phyloP scores from a whole-genome alignment of 306 rosid species.

The Trifolium pratense region DNA sequence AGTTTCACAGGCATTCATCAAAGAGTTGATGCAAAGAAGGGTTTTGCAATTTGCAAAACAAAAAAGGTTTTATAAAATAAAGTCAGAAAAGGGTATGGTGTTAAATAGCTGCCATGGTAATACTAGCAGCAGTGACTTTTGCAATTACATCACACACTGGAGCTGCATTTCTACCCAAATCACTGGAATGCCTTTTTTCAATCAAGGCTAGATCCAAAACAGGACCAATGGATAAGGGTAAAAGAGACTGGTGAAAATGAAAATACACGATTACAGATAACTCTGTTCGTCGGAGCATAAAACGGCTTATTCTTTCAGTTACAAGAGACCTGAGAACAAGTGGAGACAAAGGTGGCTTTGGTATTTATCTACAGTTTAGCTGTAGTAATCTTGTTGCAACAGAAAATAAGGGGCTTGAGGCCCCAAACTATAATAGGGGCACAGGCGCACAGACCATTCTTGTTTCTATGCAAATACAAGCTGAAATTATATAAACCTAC shows the following conservation, averaged over 20 bases:
- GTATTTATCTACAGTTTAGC: neutral
- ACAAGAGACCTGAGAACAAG: neutral
- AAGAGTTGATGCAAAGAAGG: conserved; percentile 29
- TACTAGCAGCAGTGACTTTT: neutral
- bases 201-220: conserved; percentile 9
- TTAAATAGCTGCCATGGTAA: conserved; percentile 1
- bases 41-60: conserved; percentile 3
- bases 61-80: neutral
- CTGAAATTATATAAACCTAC: neutral
- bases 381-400: neutral
- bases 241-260: neutral
- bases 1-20: conserved; percentile 21
- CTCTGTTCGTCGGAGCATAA: neutral
- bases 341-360: neutral
- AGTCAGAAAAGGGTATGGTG: neutral
- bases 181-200: neutral
- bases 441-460: conserved; percentile 8
- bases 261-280: neutral
- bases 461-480: neutral
- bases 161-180: conserved; percentile 13
- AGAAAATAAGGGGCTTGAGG: neutral
- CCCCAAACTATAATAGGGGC: neutral
- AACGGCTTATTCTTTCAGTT: neutral
- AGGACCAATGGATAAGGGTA: neutral
- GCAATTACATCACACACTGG: neutral